Evolutionary conservation across 2,329 filamentous ascomycete genomes (phyloP).

Genomic region (Colletotrichum sidae): DNA sequence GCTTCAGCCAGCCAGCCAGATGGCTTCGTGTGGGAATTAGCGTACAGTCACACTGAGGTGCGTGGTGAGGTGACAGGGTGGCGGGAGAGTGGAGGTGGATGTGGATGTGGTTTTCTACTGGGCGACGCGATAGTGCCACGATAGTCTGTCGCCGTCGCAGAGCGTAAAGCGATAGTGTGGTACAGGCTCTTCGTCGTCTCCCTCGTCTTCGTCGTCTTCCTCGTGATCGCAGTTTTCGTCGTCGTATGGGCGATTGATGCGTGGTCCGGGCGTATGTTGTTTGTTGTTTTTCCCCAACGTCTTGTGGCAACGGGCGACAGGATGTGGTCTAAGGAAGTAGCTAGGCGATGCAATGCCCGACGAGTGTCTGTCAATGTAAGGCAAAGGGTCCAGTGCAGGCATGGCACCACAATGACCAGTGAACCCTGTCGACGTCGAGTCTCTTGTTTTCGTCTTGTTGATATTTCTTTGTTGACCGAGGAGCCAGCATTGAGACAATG

Average conservation of each 20-base stretch:
- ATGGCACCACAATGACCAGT: conserved; percentile 11
- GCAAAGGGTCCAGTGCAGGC: conserved; percentile 18
- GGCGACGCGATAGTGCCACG: neutral
- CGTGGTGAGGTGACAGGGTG: too few species aligned
- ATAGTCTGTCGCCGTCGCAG: conserved; percentile 5
- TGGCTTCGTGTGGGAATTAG: too few species aligned
- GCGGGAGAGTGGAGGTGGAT: too few species aligned
- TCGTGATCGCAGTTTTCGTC: too few species aligned
- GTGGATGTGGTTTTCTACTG: neutral
- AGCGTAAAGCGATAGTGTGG: too few species aligned
- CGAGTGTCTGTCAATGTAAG: neutral
- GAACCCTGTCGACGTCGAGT: conserved; percentile 7
- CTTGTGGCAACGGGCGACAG: neutral
- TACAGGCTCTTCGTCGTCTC: too few species aligned
- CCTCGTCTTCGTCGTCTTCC: too few species aligned
- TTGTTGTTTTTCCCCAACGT: conserved; percentile 10
- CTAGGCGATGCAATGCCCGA: neutral
- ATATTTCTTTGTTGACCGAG: conserved; percentile 29
- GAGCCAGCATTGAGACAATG: conserved; percentile 20
- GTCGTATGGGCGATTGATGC: conserved; percentile 16
- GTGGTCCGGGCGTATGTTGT: conserved; percentile 30
- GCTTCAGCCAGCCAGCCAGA: too few species aligned
- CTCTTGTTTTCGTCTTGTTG: conserved; percentile 13
- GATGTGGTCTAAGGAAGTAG: neutral
- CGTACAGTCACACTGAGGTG: too few species aligned